Evolutionary conservation across 805 yeast genomes (phyloP), one percentile per base, ranked within the genome.

Genomic region (Danielia oregonensis): DNA sequence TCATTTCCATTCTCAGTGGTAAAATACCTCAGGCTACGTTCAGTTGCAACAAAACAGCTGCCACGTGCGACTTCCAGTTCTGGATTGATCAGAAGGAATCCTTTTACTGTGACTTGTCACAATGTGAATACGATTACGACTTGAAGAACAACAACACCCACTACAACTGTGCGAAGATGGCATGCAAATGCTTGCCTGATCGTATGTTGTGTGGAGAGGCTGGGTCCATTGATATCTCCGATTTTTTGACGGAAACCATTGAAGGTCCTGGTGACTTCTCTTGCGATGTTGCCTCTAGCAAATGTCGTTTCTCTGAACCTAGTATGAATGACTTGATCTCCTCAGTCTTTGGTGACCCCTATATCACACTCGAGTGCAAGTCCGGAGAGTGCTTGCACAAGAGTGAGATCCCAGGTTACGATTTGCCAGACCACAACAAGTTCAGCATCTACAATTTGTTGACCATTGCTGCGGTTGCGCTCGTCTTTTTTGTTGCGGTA

Each of bases 161-260:
- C 45, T 91, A 88, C 54, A 72, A 71, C 19, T 93, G 98, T 63
- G 78, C 79, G 17, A 68, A 74, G 9, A 86, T 86, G 19, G 64
- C 78, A n/a, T 93, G 98, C 59, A 74, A 83, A 47, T 93, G 98
- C 65, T 68, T 91, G 22, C 96, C 97, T 2, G 97, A 78, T 16
- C 75, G 87, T 48, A 87, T 86, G 88, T 69, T 93, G 5, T 93
- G 98, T 67, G 98, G 98, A 24, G 84, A 87, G 50, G 74, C 78
- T 6, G 97, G 97, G 1, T 87, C 96, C 2, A 88, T 93, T 46
- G 97, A 93, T 59, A 86, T 93, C 19, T 82, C 95, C 1, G 97
- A 91, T 36, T 93, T 94, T 58, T 69, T 93, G 40, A 78, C 88
- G 2, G 93, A 89, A 54, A 85, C 95, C 4, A 88, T 93, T 41